Evolutionary conservation across 129 eudicot genomes (phyloP), one percentile per base, ranked within the genome.

Genomic region (Centaurea solstitialis): DNA sequence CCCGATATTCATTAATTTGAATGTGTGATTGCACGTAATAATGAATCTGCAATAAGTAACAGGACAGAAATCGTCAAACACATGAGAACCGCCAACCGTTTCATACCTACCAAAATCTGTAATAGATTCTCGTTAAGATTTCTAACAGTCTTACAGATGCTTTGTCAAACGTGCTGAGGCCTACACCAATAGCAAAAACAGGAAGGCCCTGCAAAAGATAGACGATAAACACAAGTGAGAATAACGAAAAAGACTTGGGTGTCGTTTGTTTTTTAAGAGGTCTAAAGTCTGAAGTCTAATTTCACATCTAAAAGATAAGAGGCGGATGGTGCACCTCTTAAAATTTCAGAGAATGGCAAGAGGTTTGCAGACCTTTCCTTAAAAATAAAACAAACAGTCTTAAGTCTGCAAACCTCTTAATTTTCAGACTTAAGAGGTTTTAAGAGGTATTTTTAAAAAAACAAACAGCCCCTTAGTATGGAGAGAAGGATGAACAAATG

Each of bases 1-100:
- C 96, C 47, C 96, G 86, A 38, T 88, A 91, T 78, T 91, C 96
- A 76, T 91, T 91, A 69, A 91, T 80, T 79, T 91, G 96, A 80
- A 91, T 91, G 82, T 91, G 93, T 65, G 96, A 91, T 76, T 91
- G 96, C 70, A 86, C 70, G 41, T 91, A 91, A 76, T 91, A 91
- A 81, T 91, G 93, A 70, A 91, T 88, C 96, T 91, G 76, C 82
- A 82, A 69, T 45, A 35, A 4, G 9, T 61, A 33, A 37, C 20
- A 75, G 28, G 45, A 74, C 70, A 59, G 45, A 72, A 53, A 47
- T 15, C 13, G 71, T 22, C 61, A 70, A 64, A 76, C 21, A 45
- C 45, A 41, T 59, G 30, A 33, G 26, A 39, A 43, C 53, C 12
- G 7, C 65, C 30, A 18, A 30, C 68, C 15, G 4, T 64, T 64